These are phyloP conservation scores for Neoscytalidium dimidiatum DNA, from an alignment of 2,329 filamentous ascomycete species.

Conservation along the genomic window DNA sequence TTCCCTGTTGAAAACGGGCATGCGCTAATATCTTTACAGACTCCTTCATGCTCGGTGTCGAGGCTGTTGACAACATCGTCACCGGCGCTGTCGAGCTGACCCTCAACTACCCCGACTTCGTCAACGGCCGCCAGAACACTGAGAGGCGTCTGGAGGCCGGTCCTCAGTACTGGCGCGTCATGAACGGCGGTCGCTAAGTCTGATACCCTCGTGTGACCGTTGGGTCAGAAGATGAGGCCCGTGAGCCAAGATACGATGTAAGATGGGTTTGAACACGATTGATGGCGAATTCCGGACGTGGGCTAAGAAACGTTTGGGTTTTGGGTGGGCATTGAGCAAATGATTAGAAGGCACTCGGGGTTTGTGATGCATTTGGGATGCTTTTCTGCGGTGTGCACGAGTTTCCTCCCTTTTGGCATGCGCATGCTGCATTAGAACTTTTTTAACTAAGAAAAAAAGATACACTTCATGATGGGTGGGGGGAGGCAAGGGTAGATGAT, in stretches of 20 bases:
- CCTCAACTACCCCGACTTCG: conserved; percentile 95
- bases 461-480: background rate
- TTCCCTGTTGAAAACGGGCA: background rate
- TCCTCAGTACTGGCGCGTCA: conserved; percentile 54
- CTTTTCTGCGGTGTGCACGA: conserved; percentile 11
- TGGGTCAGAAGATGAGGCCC: background rate
- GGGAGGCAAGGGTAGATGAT: conserved; percentile 9
- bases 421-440: conserved; percentile 14
- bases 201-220: conserved; percentile 15
- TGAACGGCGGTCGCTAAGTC: conserved; percentile 13
- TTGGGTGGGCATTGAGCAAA: conserved; percentile 14
- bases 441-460: conserved; percentile 17
- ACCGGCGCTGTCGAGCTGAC: conserved; percentile 89
- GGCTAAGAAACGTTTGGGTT: conserved; percentile 11
- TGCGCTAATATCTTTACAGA: conserved; percentile 39
- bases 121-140: conserved; percentile 74
- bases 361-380: conserved; percentile 18
- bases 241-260: background rate
- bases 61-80: conserved; percentile 87
- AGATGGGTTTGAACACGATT: conserved; percentile 3
- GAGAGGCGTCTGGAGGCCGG: conserved; percentile 65
- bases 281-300: conserved; percentile 14
- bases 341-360: conserved; percentile 12
- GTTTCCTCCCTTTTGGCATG: conserved; percentile 15
- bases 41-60: conserved; percentile 95